A percentile compares a stretch with the other conserved stretches of the same genome.
phyloP scores from a whole-genome alignment of 208 protist species.

The Entamoeba invadens region DNA sequence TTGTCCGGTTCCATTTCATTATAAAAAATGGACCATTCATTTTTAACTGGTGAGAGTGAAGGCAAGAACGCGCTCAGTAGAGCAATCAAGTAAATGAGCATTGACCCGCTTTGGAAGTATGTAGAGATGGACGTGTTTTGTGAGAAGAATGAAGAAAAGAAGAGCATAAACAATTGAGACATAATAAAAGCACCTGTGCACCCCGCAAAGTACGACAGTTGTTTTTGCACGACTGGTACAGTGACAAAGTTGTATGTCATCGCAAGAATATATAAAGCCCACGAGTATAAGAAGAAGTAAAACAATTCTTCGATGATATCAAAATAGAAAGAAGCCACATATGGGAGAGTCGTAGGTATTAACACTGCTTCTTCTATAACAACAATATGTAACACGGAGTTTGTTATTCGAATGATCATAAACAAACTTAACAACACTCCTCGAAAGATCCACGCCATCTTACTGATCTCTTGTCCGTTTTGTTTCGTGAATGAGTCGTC shows the following conservation, averaged over 20 bases:
- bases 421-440: neutral
- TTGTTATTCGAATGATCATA: neutral
- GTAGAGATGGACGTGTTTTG: neutral
- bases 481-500: neutral
- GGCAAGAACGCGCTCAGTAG: neutral
- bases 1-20: neutral
- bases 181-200: neutral
- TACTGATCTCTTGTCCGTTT: neutral
- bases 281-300: neutral
- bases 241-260: neutral
- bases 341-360: neutral
- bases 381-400: neutral
- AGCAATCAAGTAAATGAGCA: neutral
- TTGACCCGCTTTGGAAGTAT: neutral
- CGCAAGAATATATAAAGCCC: neutral
- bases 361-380: neutral
- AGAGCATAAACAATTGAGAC: neutral
- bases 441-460: neutral
- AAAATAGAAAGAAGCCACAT: neutral
- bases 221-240: neutral
- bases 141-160: neutral
- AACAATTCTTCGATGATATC: neutral
- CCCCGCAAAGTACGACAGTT: neutral
- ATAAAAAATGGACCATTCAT: conserved; percentile 1
- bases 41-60: neutral